Base-by-base conservation (phyloP, 768 basidiomycete genomes). In the Phylloporus scabripes region DNA sequence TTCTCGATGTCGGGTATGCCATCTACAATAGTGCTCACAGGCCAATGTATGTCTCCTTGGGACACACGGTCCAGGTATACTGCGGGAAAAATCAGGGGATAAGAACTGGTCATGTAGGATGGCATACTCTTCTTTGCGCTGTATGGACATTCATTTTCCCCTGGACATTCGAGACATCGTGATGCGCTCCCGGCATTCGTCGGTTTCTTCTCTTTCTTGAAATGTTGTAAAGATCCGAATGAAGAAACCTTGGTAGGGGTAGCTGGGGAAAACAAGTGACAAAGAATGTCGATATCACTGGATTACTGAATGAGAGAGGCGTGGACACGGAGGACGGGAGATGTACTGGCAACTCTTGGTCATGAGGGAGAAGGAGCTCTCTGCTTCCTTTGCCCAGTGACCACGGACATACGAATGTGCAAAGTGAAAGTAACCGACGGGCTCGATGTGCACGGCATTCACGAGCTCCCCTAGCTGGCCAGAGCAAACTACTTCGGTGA, bases 311-410 rank as follows among this genome's bases (percentile, higher is more conserved):
- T 50, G 43, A 51, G 49, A 37, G 47, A 26, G 29, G 26, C 12
- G 46, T 46, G 26, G 48, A 28, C 17, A 28, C 36, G 17, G 41
- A 42, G 34, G 34, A 45, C 42, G 5, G 26, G 8, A 28, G 21
- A 70, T 83, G 60, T 64, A 91, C 89, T 94, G 92, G 78, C 87
- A 94, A 56, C 83, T 82, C 72, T 94, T 94, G 15, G 90, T 85
- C 83, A 94, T 82, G 45, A 94, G 76, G 12, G 85, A 81, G 65
- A 93, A 93, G 20, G 82, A 84, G 56, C 86, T 85, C 6, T 74
- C 70, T 3, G 70, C 66, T 61, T 93, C 86, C 21, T 72, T 79
- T 3, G 72, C 66, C 92, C 92, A 94, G 62, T 84, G 83, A 2
- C 82, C 92, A 29, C 92, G 79, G 26, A 94, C 92, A 59, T 81